phyloP scores from a whole-genome alignment of 345 rosid genomes.

The Citrus australasica region DNA sequence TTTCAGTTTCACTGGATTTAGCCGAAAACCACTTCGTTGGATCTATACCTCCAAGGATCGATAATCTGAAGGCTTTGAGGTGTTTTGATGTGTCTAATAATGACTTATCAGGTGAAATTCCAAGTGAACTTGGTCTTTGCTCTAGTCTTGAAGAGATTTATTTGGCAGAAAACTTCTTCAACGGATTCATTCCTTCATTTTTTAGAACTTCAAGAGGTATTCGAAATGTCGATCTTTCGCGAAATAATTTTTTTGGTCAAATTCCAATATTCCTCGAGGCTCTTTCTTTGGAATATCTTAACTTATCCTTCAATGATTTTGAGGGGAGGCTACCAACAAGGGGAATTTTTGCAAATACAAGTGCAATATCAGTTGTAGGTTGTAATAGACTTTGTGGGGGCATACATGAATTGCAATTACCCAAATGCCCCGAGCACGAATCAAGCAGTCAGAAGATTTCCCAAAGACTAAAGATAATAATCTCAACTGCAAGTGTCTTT shows the following conservation, averaged over 20 bases:
- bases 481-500: background rate
- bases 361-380: conserved; percentile 9
- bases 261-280: conserved; percentile 13
- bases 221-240: background rate
- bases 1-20: conserved; percentile 14
- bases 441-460: background rate
- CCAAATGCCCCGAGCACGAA: background rate
- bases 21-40: conserved; percentile 23
- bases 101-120: background rate
- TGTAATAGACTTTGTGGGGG: conserved; percentile 21
- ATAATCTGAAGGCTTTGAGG: conserved; percentile 10
- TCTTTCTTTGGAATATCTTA: conserved; percentile 8
- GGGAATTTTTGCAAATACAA: conserved; percentile 21
- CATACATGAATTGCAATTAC: conserved; percentile 1
- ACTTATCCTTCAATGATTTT: conserved; percentile 20
- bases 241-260: conserved; percentile 8
- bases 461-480: background rate
- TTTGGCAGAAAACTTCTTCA: background rate
- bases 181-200: conserved; percentile 8
- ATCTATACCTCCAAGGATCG: background rate
- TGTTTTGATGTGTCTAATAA: conserved; percentile 6
- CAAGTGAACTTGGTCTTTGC: conserved; percentile 8
- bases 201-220: background rate
- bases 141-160: background rate
- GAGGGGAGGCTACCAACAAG: conserved; percentile 23